Evolutionary conservation across 345 rosid species (phyloP).

Genomic region (Draba incana): DNA sequence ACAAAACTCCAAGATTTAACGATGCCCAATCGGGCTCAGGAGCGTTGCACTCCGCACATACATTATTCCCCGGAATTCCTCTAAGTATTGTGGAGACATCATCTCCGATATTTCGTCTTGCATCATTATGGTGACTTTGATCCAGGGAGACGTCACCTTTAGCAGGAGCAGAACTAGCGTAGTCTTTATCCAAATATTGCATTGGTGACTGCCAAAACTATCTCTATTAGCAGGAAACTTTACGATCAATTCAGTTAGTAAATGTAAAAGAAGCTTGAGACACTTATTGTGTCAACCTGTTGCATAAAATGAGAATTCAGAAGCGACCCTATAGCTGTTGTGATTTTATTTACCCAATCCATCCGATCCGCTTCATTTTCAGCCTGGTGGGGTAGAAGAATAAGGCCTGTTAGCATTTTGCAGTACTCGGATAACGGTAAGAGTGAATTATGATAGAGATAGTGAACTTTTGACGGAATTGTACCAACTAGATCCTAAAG

Average conservation of each 20-base stretch:
- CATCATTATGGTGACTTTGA: slow-evolving; percentile 38
- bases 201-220: slow-evolving; percentile 51
- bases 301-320: slow-evolving; percentile 69
- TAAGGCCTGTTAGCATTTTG: slow-evolving; percentile 6
- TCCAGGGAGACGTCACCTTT: slow-evolving; percentile 42
- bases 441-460: not conserved
- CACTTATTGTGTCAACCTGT: slow-evolving; percentile 56
- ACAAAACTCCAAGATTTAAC: slow-evolving; percentile 81
- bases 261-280: slow-evolving; percentile 18
- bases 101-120: slow-evolving; percentile 43
- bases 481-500: slow-evolving; percentile 10
- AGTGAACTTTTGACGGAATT: not conserved
- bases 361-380: slow-evolving; percentile 89
- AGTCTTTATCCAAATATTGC: slow-evolving; percentile 41
- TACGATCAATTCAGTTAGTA: slow-evolving; percentile 11
- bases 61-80: slow-evolving; percentile 78
- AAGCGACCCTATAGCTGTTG: slow-evolving; percentile 76
- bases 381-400: slow-evolving; percentile 55
- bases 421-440: slow-evolving; percentile 3
- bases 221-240: slow-evolving; percentile 36
- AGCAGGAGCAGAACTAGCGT: slow-evolving; percentile 42
- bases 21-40: slow-evolving; percentile 94
- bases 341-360: slow-evolving; percentile 88
- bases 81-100: slow-evolving; percentile 61
- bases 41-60: slow-evolving; percentile 87